Evolutionary conservation across 208 protist species (phyloP), one percentile per base, ranked within the genome.

Genomic region (Balamuthia mandrillaris): DNA sequence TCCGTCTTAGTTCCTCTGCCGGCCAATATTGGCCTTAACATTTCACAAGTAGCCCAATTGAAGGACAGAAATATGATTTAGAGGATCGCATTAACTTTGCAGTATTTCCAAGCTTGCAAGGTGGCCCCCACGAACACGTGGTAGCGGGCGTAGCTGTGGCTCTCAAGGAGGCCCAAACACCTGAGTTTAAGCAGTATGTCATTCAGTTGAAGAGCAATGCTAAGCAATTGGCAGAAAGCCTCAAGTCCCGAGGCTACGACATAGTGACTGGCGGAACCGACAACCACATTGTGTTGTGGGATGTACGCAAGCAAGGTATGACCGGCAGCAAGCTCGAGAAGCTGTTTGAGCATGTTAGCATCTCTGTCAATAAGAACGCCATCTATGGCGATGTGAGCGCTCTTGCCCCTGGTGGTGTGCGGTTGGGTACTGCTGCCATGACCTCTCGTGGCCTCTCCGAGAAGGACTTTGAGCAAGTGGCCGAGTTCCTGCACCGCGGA

Each of bases 81-180:
- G 96, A 98, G 87, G 86, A 68, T 33, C 89, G 90, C 81, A 96
- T 99, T 90, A 98, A 99, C 91, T 86, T 94, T 68, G 96, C 98
- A 4, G 98, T 99, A 12, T 99, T 99, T 89, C 98, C 98, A 14
- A 90, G 91, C 16, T 86, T 95, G n/a, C 98, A 99, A 92, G 98
- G 98, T 60, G 98, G 98, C 41, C 98, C 98, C 52, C 98, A 99
- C 89, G 96, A 98, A 88, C 91, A 99, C 89, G 94, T 96, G 68
- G 99, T 99, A 88, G 97, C 96, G 47, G 98, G 94, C 41, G 94
- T 99, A 41, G 96, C 97, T 21, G 95, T 96, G 18, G 96, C 98
- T 86, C 93, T 99, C 75, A 94, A 95, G 66, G 95, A 99, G 90
- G 97, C 97, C 16, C 84, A 70, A 70, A 93, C 91, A 35, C 94